phyloP scores from a whole-genome alignment of 2,329 filamentous ascomycete genomes.

The Penicillium sp. region DNA sequence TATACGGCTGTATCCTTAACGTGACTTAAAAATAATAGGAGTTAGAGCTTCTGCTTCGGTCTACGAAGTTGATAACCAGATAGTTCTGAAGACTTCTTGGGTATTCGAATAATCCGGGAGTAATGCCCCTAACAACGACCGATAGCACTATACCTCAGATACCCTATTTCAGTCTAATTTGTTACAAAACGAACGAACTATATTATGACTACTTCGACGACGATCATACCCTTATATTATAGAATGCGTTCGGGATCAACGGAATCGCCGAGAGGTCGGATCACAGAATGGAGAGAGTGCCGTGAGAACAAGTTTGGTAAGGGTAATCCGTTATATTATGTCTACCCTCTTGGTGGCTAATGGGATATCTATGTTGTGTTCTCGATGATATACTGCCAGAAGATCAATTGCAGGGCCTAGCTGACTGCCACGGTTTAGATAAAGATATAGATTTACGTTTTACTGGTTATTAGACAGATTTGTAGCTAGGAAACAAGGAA shows the following conservation, averaged over 20 bases:
- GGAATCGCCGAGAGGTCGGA: constrained; percentile 7
- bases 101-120: constrained; percentile 31
- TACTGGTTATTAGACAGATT: background rate
- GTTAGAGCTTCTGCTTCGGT: constrained; percentile 22
- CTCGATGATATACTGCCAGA: constrained; percentile 11
- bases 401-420: constrained; percentile 10
- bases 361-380: constrained; percentile 6
- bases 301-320: constrained; percentile 9
- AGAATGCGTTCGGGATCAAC: constrained; percentile 18
- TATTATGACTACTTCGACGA: constrained; percentile 16
- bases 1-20: constrained; percentile 13
- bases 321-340: background rate
- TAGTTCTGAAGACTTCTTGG: constrained; percentile 22
- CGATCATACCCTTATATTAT: constrained; percentile 23
- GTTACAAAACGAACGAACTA: constrained; percentile 19
- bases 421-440: constrained; percentile 4
- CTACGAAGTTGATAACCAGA: constrained; percentile 21
- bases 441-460: background rate
- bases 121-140: constrained; percentile 28
- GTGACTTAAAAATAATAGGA: constrained; percentile 19
- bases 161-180: constrained; percentile 20
- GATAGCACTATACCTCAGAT: constrained; percentile 23
- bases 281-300: constrained; percentile 7
- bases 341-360: constrained; percentile 2
- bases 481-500: background rate